A percentile compares a stretch with the other conserved stretches of the same genome.
phyloP scores from a whole-genome alignment of 2,329 filamentous ascomycete genomes.

The Diplodia scrobiculata region DNA sequence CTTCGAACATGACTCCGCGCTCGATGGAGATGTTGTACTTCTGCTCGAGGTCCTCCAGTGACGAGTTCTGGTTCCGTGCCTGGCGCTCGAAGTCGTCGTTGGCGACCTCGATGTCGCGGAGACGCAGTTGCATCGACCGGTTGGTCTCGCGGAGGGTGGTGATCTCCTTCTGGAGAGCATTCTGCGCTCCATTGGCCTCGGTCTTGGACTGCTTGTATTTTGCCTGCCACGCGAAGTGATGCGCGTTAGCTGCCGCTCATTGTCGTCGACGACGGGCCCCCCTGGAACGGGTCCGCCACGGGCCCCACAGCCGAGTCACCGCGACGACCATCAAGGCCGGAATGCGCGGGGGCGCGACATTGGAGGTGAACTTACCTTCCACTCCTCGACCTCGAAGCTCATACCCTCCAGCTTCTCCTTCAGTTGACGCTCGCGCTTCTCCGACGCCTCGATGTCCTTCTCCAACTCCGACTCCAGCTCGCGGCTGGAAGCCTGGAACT shows the following conservation, averaged over 20 bases:
- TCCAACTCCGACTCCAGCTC: constrained; percentile 94
- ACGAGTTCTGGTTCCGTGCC: constrained; percentile 91
- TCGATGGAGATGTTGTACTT: constrained; percentile 97
- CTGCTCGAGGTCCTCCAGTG: constrained; percentile 92
- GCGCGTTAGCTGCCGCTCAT: constrained; percentile 21
- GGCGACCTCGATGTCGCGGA: constrained; percentile 94
- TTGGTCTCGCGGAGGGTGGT: constrained; percentile 85
- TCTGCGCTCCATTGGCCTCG: constrained; percentile 83
- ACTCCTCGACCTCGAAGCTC: constrained; percentile 91
- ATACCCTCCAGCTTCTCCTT: constrained; percentile 84
- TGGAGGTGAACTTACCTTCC: constrained; percentile 71
- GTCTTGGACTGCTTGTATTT: constrained; percentile 95
- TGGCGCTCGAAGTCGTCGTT: constrained; percentile 98
- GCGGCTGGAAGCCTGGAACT: constrained; percentile 91
- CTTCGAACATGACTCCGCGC: constrained; percentile 86
- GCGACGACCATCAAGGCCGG: not conserved
- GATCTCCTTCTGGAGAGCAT: constrained; percentile 89
- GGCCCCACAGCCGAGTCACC: constrained; percentile 1
- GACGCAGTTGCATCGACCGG: constrained; percentile 74
- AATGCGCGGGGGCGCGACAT: constrained; percentile 1
- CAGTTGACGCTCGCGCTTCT: constrained; percentile 84
- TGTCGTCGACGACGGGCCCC: constrained; percentile 6
- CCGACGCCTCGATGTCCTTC: constrained; percentile 91
- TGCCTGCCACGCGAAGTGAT: constrained; percentile 57
- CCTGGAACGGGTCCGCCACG: constrained; percentile 10